phyloP scores from a whole-genome alignment of 2,329 filamentous ascomycete species.

The Penicillium sp. region DNA sequence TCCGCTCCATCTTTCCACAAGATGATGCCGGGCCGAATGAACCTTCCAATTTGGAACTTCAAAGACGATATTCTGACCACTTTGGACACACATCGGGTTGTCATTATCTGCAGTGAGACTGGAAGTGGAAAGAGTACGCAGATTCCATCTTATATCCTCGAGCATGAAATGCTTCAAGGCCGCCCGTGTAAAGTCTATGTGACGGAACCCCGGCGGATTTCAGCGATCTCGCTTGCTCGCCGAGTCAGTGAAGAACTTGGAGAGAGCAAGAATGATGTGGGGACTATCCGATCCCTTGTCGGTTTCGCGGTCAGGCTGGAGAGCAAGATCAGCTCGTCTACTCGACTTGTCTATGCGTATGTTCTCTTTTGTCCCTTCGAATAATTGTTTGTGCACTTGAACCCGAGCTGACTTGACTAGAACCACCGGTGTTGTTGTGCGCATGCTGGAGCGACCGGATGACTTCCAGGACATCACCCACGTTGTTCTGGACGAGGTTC shows the following conservation, averaged over 20 bases:
- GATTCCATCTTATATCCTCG: constrained; percentile 89
- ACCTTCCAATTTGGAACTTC: constrained; percentile 87
- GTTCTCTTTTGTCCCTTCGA: no score
- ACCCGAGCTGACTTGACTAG: constrained; percentile 20
- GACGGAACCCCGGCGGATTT: constrained; percentile 92
- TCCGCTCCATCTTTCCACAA: constrained; percentile 62
- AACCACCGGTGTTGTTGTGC: constrained; percentile 83
- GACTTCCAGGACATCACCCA: constrained; percentile 89
- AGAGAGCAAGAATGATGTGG: constrained; percentile 77
- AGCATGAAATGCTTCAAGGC: constrained; percentile 79
- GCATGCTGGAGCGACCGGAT: constrained; percentile 89
- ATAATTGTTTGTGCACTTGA: background rate
- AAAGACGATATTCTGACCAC: constrained; percentile 73
- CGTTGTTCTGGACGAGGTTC: constrained; percentile 94
- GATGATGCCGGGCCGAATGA: constrained; percentile 77
- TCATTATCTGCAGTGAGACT: constrained; percentile 95
- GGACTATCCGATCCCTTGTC: constrained; percentile 78
- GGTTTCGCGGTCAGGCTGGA: constrained; percentile 94
- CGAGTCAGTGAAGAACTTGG: constrained; percentile 94
- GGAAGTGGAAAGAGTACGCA: constrained; percentile 97
- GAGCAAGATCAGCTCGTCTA: constrained; percentile 77
- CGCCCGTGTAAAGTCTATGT: constrained; percentile 89
- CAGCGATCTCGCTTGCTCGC: constrained; percentile 87
- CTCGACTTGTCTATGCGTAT: constrained; percentile 84
- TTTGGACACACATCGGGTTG: constrained; percentile 76